phyloP scores from a whole-genome alignment of 352 stramenopile genomes.

The Globisporangium emineosum region DNA sequence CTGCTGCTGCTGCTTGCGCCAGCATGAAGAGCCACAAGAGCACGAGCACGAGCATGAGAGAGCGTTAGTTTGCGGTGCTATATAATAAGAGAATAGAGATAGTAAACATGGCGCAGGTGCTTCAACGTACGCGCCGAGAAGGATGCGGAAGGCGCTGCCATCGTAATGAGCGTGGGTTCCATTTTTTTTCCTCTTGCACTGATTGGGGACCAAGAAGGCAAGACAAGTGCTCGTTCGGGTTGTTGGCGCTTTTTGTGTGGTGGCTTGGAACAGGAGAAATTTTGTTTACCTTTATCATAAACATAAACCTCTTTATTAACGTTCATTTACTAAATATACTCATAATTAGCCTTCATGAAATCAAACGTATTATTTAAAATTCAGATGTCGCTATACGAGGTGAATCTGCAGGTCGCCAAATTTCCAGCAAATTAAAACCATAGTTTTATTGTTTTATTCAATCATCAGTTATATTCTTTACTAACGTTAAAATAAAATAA shows the following conservation, averaged over 20 bases:
- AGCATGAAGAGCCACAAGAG: constrained; percentile 10
- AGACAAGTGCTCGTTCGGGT: too few species aligned
- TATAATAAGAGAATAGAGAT: too few species aligned
- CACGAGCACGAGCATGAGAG: constrained; percentile 15
- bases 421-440: background rate
- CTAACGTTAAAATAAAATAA: too few species aligned
- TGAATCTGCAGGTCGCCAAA: background rate
- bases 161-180: background rate
- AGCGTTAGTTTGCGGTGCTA: background rate
- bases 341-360: background rate
- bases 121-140: background rate
- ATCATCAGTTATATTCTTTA: background rate
- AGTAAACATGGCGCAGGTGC: too few species aligned
- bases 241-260: background rate
- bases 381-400: background rate
- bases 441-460: background rate
- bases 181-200: background rate
- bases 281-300: background rate
- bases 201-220: background rate
- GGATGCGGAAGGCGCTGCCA: background rate
- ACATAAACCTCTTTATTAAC: too few species aligned
- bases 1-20: background rate
- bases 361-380: background rate
- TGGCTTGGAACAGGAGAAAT: background rate
- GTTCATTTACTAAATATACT: background rate